Conservation (phyloP, 2,329 filamentous ascomycete species). For the Hypoxylon sp. region DNA sequence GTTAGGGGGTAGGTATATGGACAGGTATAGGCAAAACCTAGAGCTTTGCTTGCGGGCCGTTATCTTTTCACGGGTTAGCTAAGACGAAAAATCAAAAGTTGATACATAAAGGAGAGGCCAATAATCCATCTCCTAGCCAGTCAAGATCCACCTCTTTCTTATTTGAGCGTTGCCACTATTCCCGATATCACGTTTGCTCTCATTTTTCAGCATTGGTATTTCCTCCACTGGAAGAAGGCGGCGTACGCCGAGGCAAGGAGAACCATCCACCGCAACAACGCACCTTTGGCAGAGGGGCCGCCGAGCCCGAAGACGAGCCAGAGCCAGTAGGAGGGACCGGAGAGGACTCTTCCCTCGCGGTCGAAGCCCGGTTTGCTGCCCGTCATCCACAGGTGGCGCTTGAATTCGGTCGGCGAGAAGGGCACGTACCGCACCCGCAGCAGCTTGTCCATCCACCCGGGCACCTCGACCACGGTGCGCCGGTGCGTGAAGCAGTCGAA, state of each 20-base stretch:
- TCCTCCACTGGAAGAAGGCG: conserved; percentile 46
- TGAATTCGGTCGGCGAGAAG: conserved; percentile 62
- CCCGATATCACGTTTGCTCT: not conserved
- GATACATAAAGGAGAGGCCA: not conserved
- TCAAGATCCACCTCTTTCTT: too few species aligned
- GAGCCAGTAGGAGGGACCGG: conserved; percentile 66
- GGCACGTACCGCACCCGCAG: conserved; percentile 77
- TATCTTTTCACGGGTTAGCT: conserved; percentile 25
- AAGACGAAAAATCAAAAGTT: not conserved
- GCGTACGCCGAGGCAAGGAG: conserved; percentile 54
- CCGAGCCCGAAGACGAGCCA: conserved; percentile 65
- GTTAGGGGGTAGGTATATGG: not conserved
- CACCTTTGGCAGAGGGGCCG: conserved; percentile 60
- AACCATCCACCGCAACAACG: conserved; percentile 64
- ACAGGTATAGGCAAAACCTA: conserved; percentile 9
- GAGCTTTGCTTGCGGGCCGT: conserved; percentile 28
- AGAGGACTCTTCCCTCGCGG: conserved; percentile 65
- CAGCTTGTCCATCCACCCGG: conserved; percentile 74
- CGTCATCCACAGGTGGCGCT: conserved; percentile 58
- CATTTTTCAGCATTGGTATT: conserved; percentile 1
- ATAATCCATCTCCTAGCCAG: not conserved
- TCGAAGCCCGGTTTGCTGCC: conserved; percentile 69
- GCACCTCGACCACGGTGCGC: conserved; percentile 69
- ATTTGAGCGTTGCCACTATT: not conserved
- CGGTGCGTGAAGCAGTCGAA: conserved; percentile 68